phyloP scores from a whole-genome alignment of 371 early-diverging fungal genomes.

The Syncephalastrum racemosum region DNA sequence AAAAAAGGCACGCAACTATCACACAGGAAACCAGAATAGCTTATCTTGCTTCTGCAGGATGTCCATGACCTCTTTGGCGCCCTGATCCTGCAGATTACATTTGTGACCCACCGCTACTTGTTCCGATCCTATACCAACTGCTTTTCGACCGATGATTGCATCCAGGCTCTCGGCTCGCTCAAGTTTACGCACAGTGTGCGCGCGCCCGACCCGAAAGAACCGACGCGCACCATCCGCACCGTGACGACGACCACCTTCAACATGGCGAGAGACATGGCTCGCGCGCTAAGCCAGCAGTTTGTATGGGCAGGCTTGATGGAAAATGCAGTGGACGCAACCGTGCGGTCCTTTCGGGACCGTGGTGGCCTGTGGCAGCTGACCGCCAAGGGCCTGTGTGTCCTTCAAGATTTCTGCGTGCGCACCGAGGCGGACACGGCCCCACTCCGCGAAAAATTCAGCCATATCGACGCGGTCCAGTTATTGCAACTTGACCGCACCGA shows the following conservation, averaged over 20 bases:
- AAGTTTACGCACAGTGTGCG: slow-evolving; percentile 56
- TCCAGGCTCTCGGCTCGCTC: slow-evolving; percentile 51
- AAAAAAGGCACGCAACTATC: neutral
- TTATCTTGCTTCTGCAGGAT: slow-evolving; percentile 34
- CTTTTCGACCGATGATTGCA: slow-evolving; percentile 62
- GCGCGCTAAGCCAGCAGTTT: slow-evolving; percentile 63
- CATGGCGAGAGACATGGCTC: slow-evolving; percentile 65
- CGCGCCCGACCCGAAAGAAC: slow-evolving; percentile 59
- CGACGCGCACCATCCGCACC: slow-evolving; percentile 45
- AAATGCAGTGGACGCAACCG: slow-evolving; percentile 52
- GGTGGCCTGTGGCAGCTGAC: slow-evolving; percentile 57
- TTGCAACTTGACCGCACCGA: slow-evolving; percentile 41
- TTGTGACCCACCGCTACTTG: slow-evolving; percentile 54
- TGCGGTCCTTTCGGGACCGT: slow-evolving; percentile 51
- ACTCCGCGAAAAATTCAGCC: slow-evolving; percentile 33
- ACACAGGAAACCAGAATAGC: slow-evolving; percentile 3
- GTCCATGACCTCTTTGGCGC: slow-evolving; percentile 67
- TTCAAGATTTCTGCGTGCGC: slow-evolving; percentile 53
- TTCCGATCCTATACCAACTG: slow-evolving; percentile 60
- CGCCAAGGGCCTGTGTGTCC: slow-evolving; percentile 57
- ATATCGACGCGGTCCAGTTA: slow-evolving; percentile 42
- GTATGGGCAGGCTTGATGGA: slow-evolving; percentile 59
- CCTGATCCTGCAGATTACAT: slow-evolving; percentile 57
- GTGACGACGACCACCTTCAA: slow-evolving; percentile 67
- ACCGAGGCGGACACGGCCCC: slow-evolving; percentile 36